These are phyloP conservation scores for Smallanthus sonchifolius DNA, from an alignment of 129 eudicot genomes.

Conservation along the genomic window DNA sequence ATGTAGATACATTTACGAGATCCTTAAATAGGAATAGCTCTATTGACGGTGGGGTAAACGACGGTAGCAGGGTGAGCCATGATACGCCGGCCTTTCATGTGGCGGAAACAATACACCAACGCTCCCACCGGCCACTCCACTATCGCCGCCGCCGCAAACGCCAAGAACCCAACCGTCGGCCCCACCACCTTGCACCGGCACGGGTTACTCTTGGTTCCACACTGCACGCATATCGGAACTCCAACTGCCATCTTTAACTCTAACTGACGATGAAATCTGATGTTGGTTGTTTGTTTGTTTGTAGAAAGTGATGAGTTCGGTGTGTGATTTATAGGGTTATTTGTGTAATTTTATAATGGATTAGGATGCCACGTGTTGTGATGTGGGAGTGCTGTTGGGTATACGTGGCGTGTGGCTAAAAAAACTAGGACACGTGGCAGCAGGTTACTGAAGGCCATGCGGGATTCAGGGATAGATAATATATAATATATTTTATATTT, in stretches of 20 bases:
- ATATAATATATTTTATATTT: no score
- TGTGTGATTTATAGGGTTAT: constrained; percentile 16
- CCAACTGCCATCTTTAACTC: constrained; percentile 40
- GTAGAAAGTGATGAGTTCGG: constrained; percentile 5
- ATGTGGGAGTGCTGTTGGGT: neutral
- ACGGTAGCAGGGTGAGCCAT: constrained; percentile 78
- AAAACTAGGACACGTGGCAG: constrained; percentile 8
- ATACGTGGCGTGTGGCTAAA: neutral
- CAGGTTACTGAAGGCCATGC: constrained; percentile 15
- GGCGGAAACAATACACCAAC: constrained; percentile 58
- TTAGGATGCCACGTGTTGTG: constrained; percentile 18
- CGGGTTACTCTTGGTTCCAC: constrained; percentile 73
- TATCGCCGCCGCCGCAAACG: constrained; percentile 59
- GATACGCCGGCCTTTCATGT: constrained; percentile 75
- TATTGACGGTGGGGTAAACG: constrained; percentile 50
- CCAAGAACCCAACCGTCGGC: constrained; percentile 68
- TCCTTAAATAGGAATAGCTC: constrained; percentile 55
- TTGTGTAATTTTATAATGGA: constrained; percentile 3
- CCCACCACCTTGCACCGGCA: constrained; percentile 93
- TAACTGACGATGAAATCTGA: neutral
- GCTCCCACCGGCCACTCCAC: constrained; percentile 96
- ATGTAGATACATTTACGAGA: neutral
- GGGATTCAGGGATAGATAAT: neutral
- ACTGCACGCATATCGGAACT: constrained; percentile 57
- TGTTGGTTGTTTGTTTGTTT: neutral